Evolutionary conservation across 2,329 filamentous ascomycete species (phyloP).

Genomic region (Aspergillus melleus): DNA sequence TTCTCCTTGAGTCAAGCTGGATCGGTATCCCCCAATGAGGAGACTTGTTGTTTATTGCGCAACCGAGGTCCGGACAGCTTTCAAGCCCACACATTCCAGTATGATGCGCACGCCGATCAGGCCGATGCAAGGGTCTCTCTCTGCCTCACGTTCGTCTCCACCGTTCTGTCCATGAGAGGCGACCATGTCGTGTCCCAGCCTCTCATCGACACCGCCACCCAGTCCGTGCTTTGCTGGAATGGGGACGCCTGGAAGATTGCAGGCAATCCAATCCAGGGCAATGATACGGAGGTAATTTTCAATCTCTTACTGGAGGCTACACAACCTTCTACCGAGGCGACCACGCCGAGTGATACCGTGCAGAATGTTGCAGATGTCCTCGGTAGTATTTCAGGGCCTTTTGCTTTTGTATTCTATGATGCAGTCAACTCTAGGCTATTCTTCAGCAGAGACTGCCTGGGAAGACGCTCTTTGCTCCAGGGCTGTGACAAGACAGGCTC

Average conservation of each 20-base stretch:
- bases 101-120: conserved; percentile 15
- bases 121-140: conserved; percentile 27
- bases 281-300: conserved; percentile 76
- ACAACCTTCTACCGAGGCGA: conserved; percentile 5
- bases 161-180: conserved; percentile 87
- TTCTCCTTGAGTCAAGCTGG: conserved; percentile 46
- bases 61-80: conserved; percentile 49
- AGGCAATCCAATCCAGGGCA: conserved; percentile 60
- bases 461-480: conserved; percentile 75
- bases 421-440: conserved; percentile 62
- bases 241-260: conserved; percentile 86
- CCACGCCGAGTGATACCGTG: conserved; percentile 20
- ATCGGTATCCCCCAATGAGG: conserved; percentile 31
- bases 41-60: conserved; percentile 35
- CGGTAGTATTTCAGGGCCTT: conserved; percentile 72
- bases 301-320: conserved; percentile 54
- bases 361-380: conserved; percentile 48
- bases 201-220: conserved; percentile 56
- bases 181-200: conserved; percentile 71
- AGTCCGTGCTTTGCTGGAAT: conserved; percentile 88
- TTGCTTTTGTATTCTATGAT: conserved; percentile 85
- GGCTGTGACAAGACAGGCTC: conserved; percentile 49
- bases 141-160: conserved; percentile 69
- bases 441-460: conserved; percentile 84
- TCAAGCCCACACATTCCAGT: conserved; percentile 31